Evolutionary conservation across 306 rosid genomes (phyloP).

Genomic region (Sphenostylis stenocarpa): DNA sequence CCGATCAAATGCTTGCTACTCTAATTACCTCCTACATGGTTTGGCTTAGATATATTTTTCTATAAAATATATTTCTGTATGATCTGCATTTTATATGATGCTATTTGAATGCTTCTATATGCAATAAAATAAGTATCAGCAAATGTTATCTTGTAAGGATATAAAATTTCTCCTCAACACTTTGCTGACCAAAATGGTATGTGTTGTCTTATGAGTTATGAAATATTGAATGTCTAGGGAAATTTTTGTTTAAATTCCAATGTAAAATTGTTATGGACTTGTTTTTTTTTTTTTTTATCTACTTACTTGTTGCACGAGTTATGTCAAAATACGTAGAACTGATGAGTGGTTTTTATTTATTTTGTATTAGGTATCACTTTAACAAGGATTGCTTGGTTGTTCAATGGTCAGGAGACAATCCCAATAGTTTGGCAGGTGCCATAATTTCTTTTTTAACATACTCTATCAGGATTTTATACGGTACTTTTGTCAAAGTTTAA

Average conservation of each 20-base stretch:
- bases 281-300: background rate
- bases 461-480: too few species aligned
- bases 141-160: background rate
- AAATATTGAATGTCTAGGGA: background rate
- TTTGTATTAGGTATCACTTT: constrained; percentile 60
- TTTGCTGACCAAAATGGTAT: constrained; percentile 1
- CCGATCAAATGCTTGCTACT: background rate
- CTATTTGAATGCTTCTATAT: background rate
- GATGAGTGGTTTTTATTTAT: constrained; percentile 24
- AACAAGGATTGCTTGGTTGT: constrained; percentile 72
- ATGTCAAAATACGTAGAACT: constrained; percentile 1
- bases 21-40: background rate
- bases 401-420: constrained; percentile 99
- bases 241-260: background rate
- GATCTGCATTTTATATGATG: background rate
- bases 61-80: background rate
- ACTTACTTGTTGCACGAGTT: background rate
- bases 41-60: background rate
- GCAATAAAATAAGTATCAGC: background rate
- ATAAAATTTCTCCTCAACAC: background rate
- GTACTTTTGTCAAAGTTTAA: too few species aligned
- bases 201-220: background rate
- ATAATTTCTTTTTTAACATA: constrained; percentile 23
- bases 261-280: background rate
- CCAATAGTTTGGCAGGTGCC: constrained; percentile 95